Base-by-base conservation (phyloP, 2,329 filamentous ascomycete species). In the Neopestalotiopsis rosae region DNA sequence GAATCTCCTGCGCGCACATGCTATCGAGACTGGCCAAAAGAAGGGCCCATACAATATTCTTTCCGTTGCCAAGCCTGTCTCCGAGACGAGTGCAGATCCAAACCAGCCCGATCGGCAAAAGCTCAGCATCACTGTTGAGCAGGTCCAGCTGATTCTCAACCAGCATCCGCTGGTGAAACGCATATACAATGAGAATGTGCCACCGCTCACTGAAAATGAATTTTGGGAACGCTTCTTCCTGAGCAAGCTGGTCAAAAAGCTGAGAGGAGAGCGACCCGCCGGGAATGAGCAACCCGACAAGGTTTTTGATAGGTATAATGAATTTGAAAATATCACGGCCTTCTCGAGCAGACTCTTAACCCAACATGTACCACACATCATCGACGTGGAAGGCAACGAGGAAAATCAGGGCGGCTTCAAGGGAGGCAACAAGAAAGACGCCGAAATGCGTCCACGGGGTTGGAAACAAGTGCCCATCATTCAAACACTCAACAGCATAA, bases 151-250 rank as follows among this genome's bases (percentile, higher is more conserved):
- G 77, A 96, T 99, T 66, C 95, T 99, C 80, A 90, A 89, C 70
- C 96, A 98, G 79, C 95, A 99, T 79, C 94, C 96, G 1, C 85
- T 99, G 0, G 92, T 99, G 69, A 93, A 94, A 78, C 90, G 91
- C 24, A 93, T 97, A 6, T 98, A 98, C 80, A 94, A 98, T 77
- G 95, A 98, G 77, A 94, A 95, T 72, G 94, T 98, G 0, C 94
- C 94, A 5, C 93, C 92, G 69, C 81, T 97, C 52, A 90, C 87
- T 32, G 93, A 97, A 75, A 86, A 87, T 68, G 90, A 94, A 64
- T 99, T 99, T 78, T 99, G 95, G 95, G 92, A 92, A 5, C 89
- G 94, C 14, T 99, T 99, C 81, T 98, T 99, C 79, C 89, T 95
- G 70, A 97, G 94, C 79, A 89, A 93, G 68, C 84, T 99, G 9